A percentile compares a stretch with the other conserved stretches of the same genome.
Conservation (phyloP, 352 stramenopile genomes). For the Globisporangium camurandrum region DNA sequence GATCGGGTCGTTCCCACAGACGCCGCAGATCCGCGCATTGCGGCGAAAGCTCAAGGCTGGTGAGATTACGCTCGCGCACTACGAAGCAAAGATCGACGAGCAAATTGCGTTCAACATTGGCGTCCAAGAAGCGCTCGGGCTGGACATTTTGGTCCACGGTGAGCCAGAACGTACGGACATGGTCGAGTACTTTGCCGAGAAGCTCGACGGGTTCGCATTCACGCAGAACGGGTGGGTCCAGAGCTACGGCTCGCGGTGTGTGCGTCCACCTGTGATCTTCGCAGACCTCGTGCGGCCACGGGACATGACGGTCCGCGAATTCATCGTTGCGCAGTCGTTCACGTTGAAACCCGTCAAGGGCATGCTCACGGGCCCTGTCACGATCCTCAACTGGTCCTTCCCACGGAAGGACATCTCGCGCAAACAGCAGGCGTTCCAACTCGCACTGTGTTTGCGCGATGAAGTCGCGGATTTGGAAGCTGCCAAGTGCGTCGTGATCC, state of each 20-base stretch:
- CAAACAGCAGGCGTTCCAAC: slow-evolving; percentile 87
- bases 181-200: slow-evolving; percentile 94
- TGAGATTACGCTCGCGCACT: slow-evolving; percentile 65
- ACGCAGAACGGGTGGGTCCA: slow-evolving; percentile 92
- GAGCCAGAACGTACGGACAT: slow-evolving; percentile 93
- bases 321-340: slow-evolving; percentile 86
- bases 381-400: slow-evolving; percentile 95
- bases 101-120: slow-evolving; percentile 90
- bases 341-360: slow-evolving; percentile 89
- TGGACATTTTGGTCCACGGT: slow-evolving; percentile 92
- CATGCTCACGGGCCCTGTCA: slow-evolving; percentile 92
- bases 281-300: slow-evolving; percentile 75
- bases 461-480: slow-evolving; percentile 88
- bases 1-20: slow-evolving; percentile 94
- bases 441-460: slow-evolving; percentile 85
- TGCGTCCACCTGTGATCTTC: slow-evolving; percentile 90
- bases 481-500: slow-evolving; percentile 86
- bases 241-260: slow-evolving; percentile 89
- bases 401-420: slow-evolving; percentile 86
- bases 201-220: slow-evolving; percentile 90
- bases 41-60: slow-evolving; percentile 77
- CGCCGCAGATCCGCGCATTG: slow-evolving; percentile 74
- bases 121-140: slow-evolving; percentile 85
- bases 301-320: slow-evolving; percentile 90
- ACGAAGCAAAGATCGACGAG: slow-evolving; percentile 85